Base-by-base conservation (phyloP, 2,329 filamentous ascomycete genomes). In the Neoscytalidium dimidiatum region DNA sequence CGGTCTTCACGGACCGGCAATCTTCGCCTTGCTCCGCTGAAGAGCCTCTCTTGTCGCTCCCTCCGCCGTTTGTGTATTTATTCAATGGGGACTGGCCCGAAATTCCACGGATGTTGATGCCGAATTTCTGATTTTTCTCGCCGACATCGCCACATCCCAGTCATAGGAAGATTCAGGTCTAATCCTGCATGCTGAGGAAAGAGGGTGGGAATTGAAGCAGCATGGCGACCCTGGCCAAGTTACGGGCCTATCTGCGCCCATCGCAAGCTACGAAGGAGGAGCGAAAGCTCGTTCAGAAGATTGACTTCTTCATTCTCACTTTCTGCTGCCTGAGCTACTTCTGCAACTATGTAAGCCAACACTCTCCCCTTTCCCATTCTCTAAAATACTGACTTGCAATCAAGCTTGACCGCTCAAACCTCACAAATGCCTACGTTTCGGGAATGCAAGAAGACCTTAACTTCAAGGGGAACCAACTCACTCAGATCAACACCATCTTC, bases 281-380 rank as follows among this genome's bases (percentile, higher is more conserved):
- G 68, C 73, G 75, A 33, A 79, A 78, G 66, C 74, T 88, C 31
- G 76, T 88, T 5, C 81, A 79, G 44, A 88, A 86, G 76, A 85
- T 88, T 53, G 86, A 88, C 71, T 88, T 88, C 69, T 88, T 88
- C 75, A 88, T 88, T 69, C 73, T 89, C 49, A 86, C 84, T 0
- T 88, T 88, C 70, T 88, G 86, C 73, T 89, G 86, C 70, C 71
- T 89, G 8, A 77, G 76, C 72, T 79, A 75, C 64, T 78, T 76
- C 44, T 43, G 66, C 53, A 71, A 71, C 64, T 71, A 82, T 46
- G 69, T 67, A 52, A 31, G 64, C 62, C 3, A 9, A 13, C 9
- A 41, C 23, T 14, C 28, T n/a, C 43, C 19, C 9, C 28, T 19
- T 46, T 14, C 19, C 4, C 4, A 17, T 0, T 21, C 35, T 17